Percentiles rank a stretch among this genome's conserved stretches.
Evolutionary conservation across 768 basidiomycete species (phyloP).

Genomic region (Panaeolus cyanescens): DNA sequence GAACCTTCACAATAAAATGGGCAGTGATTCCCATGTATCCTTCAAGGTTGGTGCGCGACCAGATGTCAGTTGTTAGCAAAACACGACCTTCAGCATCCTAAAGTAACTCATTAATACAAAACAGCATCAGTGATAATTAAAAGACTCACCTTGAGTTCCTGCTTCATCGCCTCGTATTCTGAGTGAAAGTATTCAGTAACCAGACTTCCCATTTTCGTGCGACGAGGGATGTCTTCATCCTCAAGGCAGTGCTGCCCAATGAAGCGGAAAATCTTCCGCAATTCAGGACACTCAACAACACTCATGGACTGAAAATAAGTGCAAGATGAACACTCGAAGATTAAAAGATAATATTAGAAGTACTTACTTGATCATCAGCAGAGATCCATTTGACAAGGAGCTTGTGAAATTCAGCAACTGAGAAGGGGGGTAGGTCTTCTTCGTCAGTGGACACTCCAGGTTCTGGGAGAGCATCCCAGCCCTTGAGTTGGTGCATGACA

Average conservation of each 20-base stretch:
- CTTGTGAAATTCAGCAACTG: constrained; percentile 18
- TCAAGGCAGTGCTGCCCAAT: constrained; percentile 19
- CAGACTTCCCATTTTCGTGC: constrained; percentile 24
- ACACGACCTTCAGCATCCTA: constrained; percentile 9
- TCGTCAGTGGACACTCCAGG: neutral
- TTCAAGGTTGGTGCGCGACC: constrained; percentile 36
- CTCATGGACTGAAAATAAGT: constrained; percentile 28
- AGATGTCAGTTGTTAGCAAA: constrained; percentile 33
- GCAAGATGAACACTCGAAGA: neutral
- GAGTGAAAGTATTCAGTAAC: constrained; percentile 21
- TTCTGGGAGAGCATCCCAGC: constrained; percentile 10
- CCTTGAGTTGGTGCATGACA: constrained; percentile 15
- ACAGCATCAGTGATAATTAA: neutral
- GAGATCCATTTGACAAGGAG: constrained; percentile 17
- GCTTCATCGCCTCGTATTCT: constrained; percentile 11
- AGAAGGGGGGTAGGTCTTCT: constrained; percentile 8
- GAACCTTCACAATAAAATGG: constrained; percentile 32
- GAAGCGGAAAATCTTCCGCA: constrained; percentile 30
- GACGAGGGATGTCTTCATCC: constrained; percentile 32
- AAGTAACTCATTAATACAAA: neutral
- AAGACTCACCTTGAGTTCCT: neutral
- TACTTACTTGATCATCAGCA: constrained; percentile 32
- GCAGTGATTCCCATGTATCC: constrained; percentile 35
- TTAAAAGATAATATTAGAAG: no score
- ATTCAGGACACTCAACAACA: constrained; percentile 31